Percentiles rank a stretch among this genome's conserved stretches.
These are phyloP conservation scores for Aspergillus campestris DNA, from an alignment of 495 filamentous ascomycete species.

Conservation along the genomic window DNA sequence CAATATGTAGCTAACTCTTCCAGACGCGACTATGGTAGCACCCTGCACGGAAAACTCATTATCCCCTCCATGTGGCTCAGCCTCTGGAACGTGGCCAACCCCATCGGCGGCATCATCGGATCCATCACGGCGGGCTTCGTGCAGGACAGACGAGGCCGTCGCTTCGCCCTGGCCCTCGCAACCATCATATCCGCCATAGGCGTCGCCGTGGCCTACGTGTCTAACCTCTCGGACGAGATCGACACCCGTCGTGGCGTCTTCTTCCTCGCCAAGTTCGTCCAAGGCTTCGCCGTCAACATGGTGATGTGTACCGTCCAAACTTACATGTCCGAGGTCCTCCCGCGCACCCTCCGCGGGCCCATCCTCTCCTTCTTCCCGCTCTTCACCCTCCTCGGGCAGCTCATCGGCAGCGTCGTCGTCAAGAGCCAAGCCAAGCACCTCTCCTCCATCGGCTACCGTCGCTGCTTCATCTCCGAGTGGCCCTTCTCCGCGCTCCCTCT, in stretches of 20 bases:
- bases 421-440: constrained; percentile 15
- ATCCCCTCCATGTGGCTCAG: constrained; percentile 41
- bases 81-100: constrained; percentile 33
- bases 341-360: constrained; percentile 31
- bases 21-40: constrained; percentile 29
- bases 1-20: not conserved
- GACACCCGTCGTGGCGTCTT: constrained; percentile 21
- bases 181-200: constrained; percentile 30
- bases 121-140: constrained; percentile 27
- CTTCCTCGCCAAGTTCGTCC: constrained; percentile 26
- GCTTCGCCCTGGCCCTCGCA: constrained; percentile 24
- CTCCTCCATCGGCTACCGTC: constrained; percentile 14
- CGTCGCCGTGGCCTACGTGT: constrained; percentile 27
- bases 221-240: constrained; percentile 20
- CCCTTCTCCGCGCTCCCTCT: constrained; percentile 40
- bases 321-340: constrained; percentile 40
- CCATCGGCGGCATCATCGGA: constrained; percentile 36
- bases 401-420: constrained; percentile 35
- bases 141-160: constrained; percentile 36
- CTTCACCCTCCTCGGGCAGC: constrained; percentile 37
- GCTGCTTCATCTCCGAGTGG: constrained; percentile 28
- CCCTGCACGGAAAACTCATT: constrained; percentile 26
- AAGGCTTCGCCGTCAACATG: constrained; percentile 35
- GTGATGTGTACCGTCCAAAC: constrained; percentile 35
- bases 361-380: constrained; percentile 37